A percentile compares a stretch with the other conserved stretches of the same genome.
phyloP scores from a whole-genome alignment of 2,329 filamentous ascomycete species.

The Ophiostoma angusticollis region DNA sequence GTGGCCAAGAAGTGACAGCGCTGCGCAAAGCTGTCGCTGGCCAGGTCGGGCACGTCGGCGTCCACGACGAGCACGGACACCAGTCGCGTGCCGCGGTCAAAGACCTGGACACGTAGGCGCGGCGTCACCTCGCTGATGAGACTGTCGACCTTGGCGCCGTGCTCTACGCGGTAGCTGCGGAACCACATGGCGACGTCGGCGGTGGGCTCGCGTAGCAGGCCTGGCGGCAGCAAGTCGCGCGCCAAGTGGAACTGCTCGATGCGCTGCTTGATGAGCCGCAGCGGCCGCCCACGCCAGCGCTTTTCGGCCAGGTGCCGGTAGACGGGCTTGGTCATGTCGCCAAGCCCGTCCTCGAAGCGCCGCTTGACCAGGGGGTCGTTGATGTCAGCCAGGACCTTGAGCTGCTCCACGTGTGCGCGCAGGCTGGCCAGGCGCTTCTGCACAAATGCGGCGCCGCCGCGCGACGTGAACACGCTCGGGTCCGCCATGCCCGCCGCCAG shows the following conservation, averaged over 20 bases:
- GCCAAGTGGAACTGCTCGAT: slow-evolving; percentile 77
- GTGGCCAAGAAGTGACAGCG: slow-evolving; percentile 79
- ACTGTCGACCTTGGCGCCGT: slow-evolving; percentile 69
- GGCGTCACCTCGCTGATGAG: slow-evolving; percentile 59
- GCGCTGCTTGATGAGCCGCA: slow-evolving; percentile 69
- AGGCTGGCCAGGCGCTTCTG: slow-evolving; percentile 56
- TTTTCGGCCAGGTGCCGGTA: slow-evolving; percentile 79
- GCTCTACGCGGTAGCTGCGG: slow-evolving; percentile 52
- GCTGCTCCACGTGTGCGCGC: slow-evolving; percentile 55
- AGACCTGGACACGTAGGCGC: slow-evolving; percentile 71
- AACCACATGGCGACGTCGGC: slow-evolving; percentile 77
- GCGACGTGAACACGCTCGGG: slow-evolving; percentile 41
- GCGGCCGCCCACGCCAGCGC: slow-evolving; percentile 79
- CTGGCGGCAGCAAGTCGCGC: slow-evolving; percentile 64
- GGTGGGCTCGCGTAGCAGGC: slow-evolving; percentile 57
- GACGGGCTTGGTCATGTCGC: slow-evolving; percentile 91
- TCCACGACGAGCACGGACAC: slow-evolving; percentile 80
- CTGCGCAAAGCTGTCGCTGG: slow-evolving; percentile 62
- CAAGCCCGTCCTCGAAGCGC: slow-evolving; percentile 80
- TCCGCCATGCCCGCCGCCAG: not conserved
- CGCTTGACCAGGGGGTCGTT: slow-evolving; percentile 92
- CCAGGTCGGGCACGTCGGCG: slow-evolving; percentile 73
- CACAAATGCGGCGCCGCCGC: slow-evolving; percentile 52
- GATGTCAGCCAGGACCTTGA: slow-evolving; percentile 86
- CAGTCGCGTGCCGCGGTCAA: slow-evolving; percentile 67